Percentiles rank a stretch among this genome's conserved stretches.
Conservation (phyloP, 2,329 filamentous ascomycete species). For the Phyllosticta paracitricarpa region DNA sequence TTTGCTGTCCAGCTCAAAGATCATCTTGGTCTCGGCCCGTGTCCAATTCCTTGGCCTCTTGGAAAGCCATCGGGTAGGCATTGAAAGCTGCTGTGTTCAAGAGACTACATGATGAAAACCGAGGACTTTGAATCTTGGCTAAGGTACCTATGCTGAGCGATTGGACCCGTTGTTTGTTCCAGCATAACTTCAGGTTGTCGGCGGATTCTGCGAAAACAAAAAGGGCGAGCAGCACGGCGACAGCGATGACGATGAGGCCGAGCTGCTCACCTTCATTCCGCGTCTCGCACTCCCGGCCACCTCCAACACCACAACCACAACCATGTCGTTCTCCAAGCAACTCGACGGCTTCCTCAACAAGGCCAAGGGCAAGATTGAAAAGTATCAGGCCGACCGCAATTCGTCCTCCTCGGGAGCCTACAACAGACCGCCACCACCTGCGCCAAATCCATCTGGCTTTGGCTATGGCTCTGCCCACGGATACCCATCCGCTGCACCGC, state of each 20-base stretch:
- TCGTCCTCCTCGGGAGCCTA: background rate
- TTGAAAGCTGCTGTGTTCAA: too few species aligned
- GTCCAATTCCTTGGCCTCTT: too few species aligned
- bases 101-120: too few species aligned
- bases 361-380: conserved; percentile 7
- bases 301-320: background rate
- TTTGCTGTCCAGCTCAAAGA: too few species aligned
- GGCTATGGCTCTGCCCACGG: background rate
- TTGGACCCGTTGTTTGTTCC: too few species aligned
- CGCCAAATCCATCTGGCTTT: background rate
- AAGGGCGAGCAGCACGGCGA: background rate
- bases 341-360: conserved; percentile 6
- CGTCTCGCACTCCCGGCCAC: conserved; percentile 1
- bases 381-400: conserved; percentile 7
- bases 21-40: too few species aligned
- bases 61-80: too few species aligned
- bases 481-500: conserved; percentile 4
- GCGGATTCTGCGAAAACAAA: background rate
- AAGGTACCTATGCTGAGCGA: too few species aligned
- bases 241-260: background rate
- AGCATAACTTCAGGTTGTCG: too few species aligned
- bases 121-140: too few species aligned
- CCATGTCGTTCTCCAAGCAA: conserved; percentile 6
- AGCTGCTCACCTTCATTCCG: background rate
- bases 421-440: background rate